phyloP scores from a whole-genome alignment of 2,329 filamentous ascomycete species.

The Sporothrix variecibatus region DNA sequence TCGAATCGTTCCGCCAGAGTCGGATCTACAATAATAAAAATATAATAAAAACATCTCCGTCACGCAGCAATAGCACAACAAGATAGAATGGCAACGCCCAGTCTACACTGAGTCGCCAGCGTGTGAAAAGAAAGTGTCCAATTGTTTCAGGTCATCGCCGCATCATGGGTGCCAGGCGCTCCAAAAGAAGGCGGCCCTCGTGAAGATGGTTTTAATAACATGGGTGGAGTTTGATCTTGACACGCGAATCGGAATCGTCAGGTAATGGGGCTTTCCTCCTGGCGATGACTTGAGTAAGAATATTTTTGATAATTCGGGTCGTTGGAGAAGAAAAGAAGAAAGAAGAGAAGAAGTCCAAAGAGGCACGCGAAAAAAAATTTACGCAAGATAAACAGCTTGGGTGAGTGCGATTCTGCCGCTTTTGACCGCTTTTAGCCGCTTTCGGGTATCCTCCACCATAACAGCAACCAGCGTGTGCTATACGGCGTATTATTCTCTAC shows the following conservation, averaged over 20 bases:
- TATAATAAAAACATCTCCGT: background rate
- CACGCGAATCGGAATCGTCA: conserved; percentile 57
- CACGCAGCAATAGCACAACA: background rate
- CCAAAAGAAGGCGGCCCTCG: conserved; percentile 59
- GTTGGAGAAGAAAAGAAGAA: conserved; percentile 32
- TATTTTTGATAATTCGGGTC: conserved; percentile 36
- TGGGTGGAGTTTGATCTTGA: conserved; percentile 55
- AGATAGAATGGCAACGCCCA: background rate
- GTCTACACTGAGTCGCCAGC: background rate
- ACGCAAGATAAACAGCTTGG: background rate
- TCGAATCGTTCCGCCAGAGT: background rate
- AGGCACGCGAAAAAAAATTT: conserved; percentile 1
- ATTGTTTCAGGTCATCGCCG: conserved; percentile 68
- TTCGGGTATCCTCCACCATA: too few relatives aligned
- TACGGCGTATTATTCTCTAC: background rate
- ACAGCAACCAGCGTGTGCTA: too few relatives aligned
- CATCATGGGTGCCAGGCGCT: conserved; percentile 61
- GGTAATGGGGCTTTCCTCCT: conserved; percentile 44
- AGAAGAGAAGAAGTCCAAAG: conserved; percentile 20
- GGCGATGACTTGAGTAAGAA: conserved; percentile 40
- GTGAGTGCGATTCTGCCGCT: background rate
- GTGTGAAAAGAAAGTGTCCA: conserved; percentile 47
- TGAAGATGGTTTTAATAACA: conserved; percentile 70
- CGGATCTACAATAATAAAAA: background rate
- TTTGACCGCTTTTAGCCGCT: background rate